Base-by-base conservation (phyloP, 768 basidiomycete species). In the Leccinellum albellum region DNA sequence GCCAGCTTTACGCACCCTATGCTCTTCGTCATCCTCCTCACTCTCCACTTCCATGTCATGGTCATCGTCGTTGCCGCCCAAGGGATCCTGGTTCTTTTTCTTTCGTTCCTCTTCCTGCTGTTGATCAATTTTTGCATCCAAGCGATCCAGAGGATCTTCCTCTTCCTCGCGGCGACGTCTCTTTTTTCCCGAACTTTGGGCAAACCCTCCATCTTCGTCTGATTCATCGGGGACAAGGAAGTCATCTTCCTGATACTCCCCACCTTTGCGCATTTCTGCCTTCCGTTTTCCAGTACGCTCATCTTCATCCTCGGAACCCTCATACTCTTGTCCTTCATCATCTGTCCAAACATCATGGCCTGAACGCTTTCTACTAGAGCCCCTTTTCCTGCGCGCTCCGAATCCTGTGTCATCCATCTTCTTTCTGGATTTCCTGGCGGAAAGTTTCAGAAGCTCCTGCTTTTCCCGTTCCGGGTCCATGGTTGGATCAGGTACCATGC, bases 181-280 rank as follows among this genome's bases (percentile, higher is more conserved):
- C 57, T 70, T 74, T 54, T 70, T 75, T 0, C 54, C 44, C 6
- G 61, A 53, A 54, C 75, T 73, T 35, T 72, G 74, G 21, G 75
- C 79, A 12, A 64, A 64, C 10, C 64, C 71, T 17, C 65, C 70
- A 3, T 88, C 88, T 26, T 88, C 87, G 42, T 91, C 89, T 17
- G 84, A 85, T 21, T 81, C 78, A 62, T 91, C 90, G 14, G 87
- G 85, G 12, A 92, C 91, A 28, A 94, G 76, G 64, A 94, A 94
- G 64, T 91, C 91, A 67, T 94, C 91, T 56, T 87, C 84, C 67
- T 90, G 87, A 62, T 93, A 93, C 44, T 91, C 88, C 21, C 82
- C 83, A 5, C 83, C 78, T 53, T 79, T 81, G 54, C 80, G 80
- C n/a, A 75, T 73, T 14, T 67, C 66, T 51, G 65, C 64, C 67